Conservation (phyloP, 176 grass and related monocot species). For the Cenchrus americanus region DNA sequence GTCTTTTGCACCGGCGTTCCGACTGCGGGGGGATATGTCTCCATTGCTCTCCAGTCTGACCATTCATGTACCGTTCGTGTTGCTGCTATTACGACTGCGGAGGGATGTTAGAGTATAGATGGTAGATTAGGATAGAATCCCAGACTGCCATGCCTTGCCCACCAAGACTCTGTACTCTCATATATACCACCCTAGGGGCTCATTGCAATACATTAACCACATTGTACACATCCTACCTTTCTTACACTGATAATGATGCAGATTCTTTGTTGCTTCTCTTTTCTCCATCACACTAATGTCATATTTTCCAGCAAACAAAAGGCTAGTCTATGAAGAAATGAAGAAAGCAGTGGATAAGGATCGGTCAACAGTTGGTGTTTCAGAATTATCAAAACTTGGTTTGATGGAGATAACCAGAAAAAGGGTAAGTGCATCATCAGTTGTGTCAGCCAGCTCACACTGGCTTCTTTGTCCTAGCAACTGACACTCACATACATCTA, state of each 20-base stretch:
- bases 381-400: slow-evolving; percentile 84
- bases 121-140: no score
- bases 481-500: neutral
- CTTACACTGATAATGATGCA: slow-evolving; percentile 2
- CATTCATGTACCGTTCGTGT: no score
- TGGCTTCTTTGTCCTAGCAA: neutral
- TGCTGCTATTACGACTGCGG: no score
- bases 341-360: slow-evolving; percentile 85
- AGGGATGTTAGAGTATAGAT: no score
- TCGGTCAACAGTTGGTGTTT: slow-evolving; percentile 83
- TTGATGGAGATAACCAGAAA: slow-evolving; percentile 98
- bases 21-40: no score
- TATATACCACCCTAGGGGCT: no score
- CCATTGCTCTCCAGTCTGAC: no score
- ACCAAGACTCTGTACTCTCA: no score
- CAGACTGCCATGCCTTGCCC: no score
- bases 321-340: slow-evolving; percentile 89
- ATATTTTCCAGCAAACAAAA: slow-evolving; percentile 73
- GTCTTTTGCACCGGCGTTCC: no score
- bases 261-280: slow-evolving; percentile 1
- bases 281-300: slow-evolving; percentile 35
- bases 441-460: neutral
- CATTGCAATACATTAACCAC: no score
- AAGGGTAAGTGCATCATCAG: slow-evolving; percentile 61
- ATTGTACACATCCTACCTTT: no score